phyloP scores from a whole-genome alignment of 106 monocot species.

The Vanilla planifolia region DNA sequence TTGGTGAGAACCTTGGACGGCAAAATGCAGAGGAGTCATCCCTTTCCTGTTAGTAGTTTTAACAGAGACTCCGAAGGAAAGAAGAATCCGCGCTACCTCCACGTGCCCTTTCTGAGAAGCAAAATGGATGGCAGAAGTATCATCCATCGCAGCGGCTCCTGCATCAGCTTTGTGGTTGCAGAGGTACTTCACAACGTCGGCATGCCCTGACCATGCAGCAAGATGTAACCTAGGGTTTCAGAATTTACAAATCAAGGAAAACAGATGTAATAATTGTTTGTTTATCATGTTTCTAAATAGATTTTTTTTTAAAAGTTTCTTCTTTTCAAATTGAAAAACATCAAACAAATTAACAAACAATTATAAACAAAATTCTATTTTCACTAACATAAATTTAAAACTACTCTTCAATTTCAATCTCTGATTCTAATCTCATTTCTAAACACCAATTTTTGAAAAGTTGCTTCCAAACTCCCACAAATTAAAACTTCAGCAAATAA shows the following conservation, averaged over 20 bases:
- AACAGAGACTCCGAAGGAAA: constrained; percentile 56
- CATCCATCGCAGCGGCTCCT: constrained; percentile 88
- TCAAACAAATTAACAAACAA: too few species aligned
- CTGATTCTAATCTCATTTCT: too few species aligned
- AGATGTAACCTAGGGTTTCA: constrained; percentile 70
- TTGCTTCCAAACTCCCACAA: too few species aligned
- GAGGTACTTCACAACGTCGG: constrained; percentile 69
- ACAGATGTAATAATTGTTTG: neutral
- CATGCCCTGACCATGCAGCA: constrained; percentile 92
- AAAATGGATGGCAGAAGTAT: constrained; percentile 90
- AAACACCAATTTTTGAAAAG: too few species aligned
- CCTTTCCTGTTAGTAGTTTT: constrained; percentile 81
- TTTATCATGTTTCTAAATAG: neutral
- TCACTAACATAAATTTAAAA: too few species aligned
- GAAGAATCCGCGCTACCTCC: constrained; percentile 50
- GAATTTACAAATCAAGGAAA: constrained; percentile 30
- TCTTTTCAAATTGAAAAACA: neutral
- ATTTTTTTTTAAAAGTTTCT: neutral
- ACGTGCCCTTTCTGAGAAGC: constrained; percentile 89
- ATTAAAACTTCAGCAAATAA: too few species aligned
- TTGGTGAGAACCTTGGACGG: constrained; percentile 61
- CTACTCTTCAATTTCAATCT: too few species aligned
- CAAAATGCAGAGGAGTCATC: constrained; percentile 77
- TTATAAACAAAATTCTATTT: too few species aligned
- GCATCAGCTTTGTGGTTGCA: constrained; percentile 83